Percentiles rank a stretch among this genome's conserved stretches.
Conservation (phyloP, 169 alveolate genomes). For the Plasmodium coatneyi region DNA sequence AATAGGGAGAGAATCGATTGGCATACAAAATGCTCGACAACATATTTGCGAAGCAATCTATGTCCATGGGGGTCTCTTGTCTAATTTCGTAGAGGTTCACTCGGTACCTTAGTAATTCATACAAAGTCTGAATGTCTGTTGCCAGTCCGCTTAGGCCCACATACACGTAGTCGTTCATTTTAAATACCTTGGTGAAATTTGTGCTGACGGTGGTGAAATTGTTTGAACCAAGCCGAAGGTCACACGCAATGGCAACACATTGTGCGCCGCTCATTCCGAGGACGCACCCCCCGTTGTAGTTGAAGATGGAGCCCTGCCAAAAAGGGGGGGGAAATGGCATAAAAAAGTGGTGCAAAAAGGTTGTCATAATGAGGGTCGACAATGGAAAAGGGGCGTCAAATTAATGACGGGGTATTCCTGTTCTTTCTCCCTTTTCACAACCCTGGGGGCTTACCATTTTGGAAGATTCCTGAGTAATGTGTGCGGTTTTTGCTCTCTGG, state of each 20-base stretch:
- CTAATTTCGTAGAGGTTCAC: constrained; percentile 91
- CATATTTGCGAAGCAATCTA: constrained; percentile 91
- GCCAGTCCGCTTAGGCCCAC: constrained; percentile 95
- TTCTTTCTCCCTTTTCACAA: neutral
- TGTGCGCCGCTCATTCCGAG: constrained; percentile 97
- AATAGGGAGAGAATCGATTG: constrained; percentile 93
- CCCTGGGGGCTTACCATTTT: neutral
- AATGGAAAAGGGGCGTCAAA: neutral
- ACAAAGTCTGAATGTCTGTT: constrained; percentile 94
- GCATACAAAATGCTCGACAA: constrained; percentile 92
- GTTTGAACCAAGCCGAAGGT: constrained; percentile 93
- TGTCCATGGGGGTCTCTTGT: constrained; percentile 92
- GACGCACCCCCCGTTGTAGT: constrained; percentile 96
- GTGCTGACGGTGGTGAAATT: constrained; percentile 90
- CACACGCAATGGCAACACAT: constrained; percentile 97
- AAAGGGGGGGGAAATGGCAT: neutral
- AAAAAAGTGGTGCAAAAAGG: neutral
- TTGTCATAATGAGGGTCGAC: neutral
- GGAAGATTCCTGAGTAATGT: neutral
- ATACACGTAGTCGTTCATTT: constrained; percentile 88
- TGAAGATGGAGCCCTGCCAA: constrained; percentile 81
- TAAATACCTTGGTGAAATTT: constrained; percentile 91
- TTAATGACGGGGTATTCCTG: neutral
- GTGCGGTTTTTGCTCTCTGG: neutral
- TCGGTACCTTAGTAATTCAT: constrained; percentile 88